These are phyloP conservation scores for Schwanniomyces pseudopolymorphus DNA, from an alignment of 805 yeast species.

Conservation along the genomic window DNA sequence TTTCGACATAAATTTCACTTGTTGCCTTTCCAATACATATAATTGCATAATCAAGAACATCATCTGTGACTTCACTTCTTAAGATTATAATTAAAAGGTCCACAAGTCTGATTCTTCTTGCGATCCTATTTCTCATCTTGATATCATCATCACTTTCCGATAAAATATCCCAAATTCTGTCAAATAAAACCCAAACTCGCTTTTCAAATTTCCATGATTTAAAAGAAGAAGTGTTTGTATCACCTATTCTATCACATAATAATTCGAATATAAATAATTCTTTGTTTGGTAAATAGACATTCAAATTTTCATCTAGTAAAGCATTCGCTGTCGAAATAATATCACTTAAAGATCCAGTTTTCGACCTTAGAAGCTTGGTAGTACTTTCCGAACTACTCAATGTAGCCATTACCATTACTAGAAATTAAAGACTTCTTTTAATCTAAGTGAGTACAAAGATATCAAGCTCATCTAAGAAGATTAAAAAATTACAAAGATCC, in stretches of 20 bases:
- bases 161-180: slow-evolving; percentile 35
- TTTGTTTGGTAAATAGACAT: slow-evolving; percentile 54
- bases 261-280: slow-evolving; percentile 58
- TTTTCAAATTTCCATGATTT: slow-evolving; percentile 41
- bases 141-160: slow-evolving; percentile 25
- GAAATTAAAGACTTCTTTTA: background rate
- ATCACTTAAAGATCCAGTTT: slow-evolving; percentile 41
- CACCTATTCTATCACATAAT: slow-evolving; percentile 59
- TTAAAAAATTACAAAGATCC: background rate
- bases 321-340: slow-evolving; percentile 35
- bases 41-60: slow-evolving; percentile 17
- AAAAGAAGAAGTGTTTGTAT: slow-evolving; percentile 36
- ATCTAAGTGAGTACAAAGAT: background rate
- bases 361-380: slow-evolving; percentile 59
- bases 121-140: slow-evolving; percentile 40
- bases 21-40: slow-evolving; percentile 17
- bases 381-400: slow-evolving; percentile 41
- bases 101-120: slow-evolving; percentile 41
- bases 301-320: slow-evolving; percentile 29
- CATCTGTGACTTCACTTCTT: slow-evolving; percentile 4
- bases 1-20: slow-evolving; percentile 25
- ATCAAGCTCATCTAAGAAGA: background rate
- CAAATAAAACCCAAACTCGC: slow-evolving; percentile 52
- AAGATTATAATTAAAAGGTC: slow-evolving; percentile 25
- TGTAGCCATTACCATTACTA: slow-evolving; percentile 1